Percentiles rank a stretch among this genome's conserved stretches.
These are phyloP conservation scores for Tetracladium setigerum DNA, from an alignment of 495 filamentous ascomycete species.

Conservation along the genomic window DNA sequence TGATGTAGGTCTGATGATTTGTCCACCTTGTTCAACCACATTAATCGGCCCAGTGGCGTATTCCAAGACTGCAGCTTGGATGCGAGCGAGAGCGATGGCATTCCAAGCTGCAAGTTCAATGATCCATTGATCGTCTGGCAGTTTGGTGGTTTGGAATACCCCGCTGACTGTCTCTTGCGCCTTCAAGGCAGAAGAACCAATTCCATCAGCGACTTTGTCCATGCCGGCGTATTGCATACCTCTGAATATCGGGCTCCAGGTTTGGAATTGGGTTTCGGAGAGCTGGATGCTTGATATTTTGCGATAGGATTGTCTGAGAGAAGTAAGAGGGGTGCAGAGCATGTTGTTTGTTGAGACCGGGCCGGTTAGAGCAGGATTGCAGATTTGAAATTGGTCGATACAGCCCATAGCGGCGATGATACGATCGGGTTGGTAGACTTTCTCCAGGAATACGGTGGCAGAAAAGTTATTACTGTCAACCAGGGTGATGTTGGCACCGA, in stretches of 20 bases:
- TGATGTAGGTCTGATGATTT: background rate
- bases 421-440: conserved; percentile 12
- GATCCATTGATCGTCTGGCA: conserved; percentile 14
- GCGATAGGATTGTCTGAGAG: background rate
- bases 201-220: background rate
- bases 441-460: background rate
- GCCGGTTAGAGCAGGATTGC: conserved; percentile 16
- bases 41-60: conserved; percentile 11
- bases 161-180: conserved; percentile 5
- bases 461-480: background rate
- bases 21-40: background rate
- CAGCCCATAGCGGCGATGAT: conserved; percentile 19
- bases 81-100: conserved; percentile 3
- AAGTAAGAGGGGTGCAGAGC: conserved; percentile 1
- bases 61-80: conserved; percentile 11
- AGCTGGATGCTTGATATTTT: background rate
- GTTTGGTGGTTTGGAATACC: background rate
- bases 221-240: conserved; percentile 1
- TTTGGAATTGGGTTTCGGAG: background rate
- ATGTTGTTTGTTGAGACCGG: background rate
- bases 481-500: conserved; percentile 10
- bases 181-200: conserved; percentile 1
- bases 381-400: conserved; percentile 25
- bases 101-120: conserved; percentile 11
- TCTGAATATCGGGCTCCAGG: background rate